Conservation (phyloP, 768 basidiomycete genomes). For the Mycena indigotica region DNA sequence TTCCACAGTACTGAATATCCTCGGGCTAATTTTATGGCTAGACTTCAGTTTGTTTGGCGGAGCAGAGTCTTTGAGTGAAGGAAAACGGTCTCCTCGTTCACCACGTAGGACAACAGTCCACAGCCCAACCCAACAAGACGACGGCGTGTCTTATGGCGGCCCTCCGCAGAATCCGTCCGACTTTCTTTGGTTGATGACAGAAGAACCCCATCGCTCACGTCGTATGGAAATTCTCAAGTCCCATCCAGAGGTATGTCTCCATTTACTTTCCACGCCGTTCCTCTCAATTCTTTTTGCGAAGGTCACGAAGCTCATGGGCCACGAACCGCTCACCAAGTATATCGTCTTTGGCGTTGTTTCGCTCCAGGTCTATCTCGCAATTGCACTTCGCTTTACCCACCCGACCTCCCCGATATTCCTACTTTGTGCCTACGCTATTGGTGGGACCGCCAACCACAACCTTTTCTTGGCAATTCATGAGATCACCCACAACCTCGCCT, state of each 20-base stretch:
- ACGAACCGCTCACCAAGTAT: slow-evolving; percentile 90
- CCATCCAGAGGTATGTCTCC: slow-evolving; percentile 76
- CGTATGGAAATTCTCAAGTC: slow-evolving; percentile 90
- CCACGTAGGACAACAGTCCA: slow-evolving; percentile 53
- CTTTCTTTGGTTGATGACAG: slow-evolving; percentile 96
- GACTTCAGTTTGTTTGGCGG: slow-evolving; percentile 85
- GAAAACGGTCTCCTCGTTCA: slow-evolving; percentile 38
- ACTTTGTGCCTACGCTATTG: slow-evolving; percentile 77
- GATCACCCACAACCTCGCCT: slow-evolving; percentile 97
- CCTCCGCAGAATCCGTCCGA: slow-evolving; percentile 79
- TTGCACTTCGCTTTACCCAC: slow-evolving; percentile 65
- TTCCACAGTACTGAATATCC: not conserved
- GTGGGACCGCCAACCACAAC: slow-evolving; percentile 97
- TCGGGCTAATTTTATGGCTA: slow-evolving; percentile 26
- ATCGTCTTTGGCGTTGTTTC: slow-evolving; percentile 81
- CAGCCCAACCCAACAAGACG: slow-evolving; percentile 39
- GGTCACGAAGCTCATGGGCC: slow-evolving; percentile 97
- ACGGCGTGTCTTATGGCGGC: slow-evolving; percentile 44
- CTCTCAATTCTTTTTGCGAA: slow-evolving; percentile 29
- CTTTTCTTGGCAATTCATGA: slow-evolving; percentile 98
- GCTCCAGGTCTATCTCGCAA: slow-evolving; percentile 69
- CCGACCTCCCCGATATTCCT: slow-evolving; percentile 76
- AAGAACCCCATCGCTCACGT: slow-evolving; percentile 92
- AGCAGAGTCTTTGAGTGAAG: slow-evolving; percentile 73
- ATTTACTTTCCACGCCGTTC: too few species aligned